Evolutionary conservation across 495 filamentous ascomycete species (phyloP), one percentile per base, ranked within the genome.

Genomic region (Neurospora hispaniola): DNA sequence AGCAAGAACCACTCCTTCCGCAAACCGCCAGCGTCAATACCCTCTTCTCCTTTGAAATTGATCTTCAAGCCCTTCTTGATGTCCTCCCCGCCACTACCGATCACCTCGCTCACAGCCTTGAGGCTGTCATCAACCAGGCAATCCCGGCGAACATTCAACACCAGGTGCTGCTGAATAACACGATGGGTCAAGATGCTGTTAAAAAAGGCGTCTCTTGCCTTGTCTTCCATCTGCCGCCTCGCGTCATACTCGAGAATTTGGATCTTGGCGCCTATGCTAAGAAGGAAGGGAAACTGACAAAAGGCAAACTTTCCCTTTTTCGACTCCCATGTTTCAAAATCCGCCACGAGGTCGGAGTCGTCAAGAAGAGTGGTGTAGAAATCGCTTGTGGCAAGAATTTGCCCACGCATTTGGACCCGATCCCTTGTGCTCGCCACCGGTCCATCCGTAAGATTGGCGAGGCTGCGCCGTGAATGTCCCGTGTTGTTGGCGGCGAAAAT

Each of bases 1-100:
- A 97, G 86, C 43, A 97, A 83, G 77, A 98, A 98, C 95, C 95
- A 98, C 81, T 98, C 94, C 79, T 98, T 98, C 69, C 94, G 89
- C 41, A 97, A 86, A 5, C 94, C 94, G 39, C 94, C 94, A 10
- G 93, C 95, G 83, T 98, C 94, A 66, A 98, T 88, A 2, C 94
- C 94, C 79, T 97, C 94, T 80, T 97, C 95, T 59, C 93, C 94
- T 31, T 88, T 79, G 76, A 98, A 98, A 72, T 93, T 90, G 68
- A 98, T 94, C 41, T 92, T 89, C 66, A 98, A 81, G 8, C 91
- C 93, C 80, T 98, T 98, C 81, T 98, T 98, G 81, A 97, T 90
- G 68, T 97, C 95, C 71, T 96, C 93, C 69, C 90, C 87, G 2
- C 93, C 91, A 39, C 89, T 88, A 8, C 94, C 94, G 39, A 96